Base-by-base conservation (phyloP, 345 rosid genomes). In the Salix brachista region DNA sequence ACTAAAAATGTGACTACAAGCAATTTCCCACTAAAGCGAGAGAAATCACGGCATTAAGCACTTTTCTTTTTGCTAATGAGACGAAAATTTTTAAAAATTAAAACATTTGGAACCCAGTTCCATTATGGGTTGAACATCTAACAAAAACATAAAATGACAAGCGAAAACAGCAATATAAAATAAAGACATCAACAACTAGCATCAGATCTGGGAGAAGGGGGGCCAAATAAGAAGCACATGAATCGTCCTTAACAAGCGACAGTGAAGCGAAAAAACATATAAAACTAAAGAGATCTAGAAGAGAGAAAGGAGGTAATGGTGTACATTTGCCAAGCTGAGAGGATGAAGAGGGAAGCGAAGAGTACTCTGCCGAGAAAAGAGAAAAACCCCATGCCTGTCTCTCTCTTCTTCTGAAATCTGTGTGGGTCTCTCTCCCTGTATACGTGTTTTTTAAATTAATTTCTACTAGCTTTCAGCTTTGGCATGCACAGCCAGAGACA, bases 241-340 rank as follows among this genome's bases (percentile, higher is more conserved):
- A n/a, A n/a, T 58, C 62, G 28, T 11, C 1, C 30, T 6, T 65
- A 14, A 16, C 8, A 65, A 65, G 9, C n/a, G 21, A 30, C 32
- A 65, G 32, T 6, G 39, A 65, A 16, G 19, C 37, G 23, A 65
- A 14, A 6, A 17, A 30, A 2, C 32, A 5, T 4, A 30, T 34
- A 30, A 32, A 46, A 23, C 23, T 23, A 3, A 56, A 34, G 58
- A 76, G 78, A 80, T 78, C 84, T 84, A 64, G 65, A 44, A 50
- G 18, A 28, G 5, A 12, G 18, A 65, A 36, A 54, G 56, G 56
- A 10, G 34, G 16, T n/a, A 26, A 75, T 58, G 39, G 50, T 66
- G 78, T 66, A 94, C 97, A 91, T 92, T 83, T 92, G 96, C 94
- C 96, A 91, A 74, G 97, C 94, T 70, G 97, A 92, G 85, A 94